These are phyloP conservation scores for Pecoramyces ruminantium DNA, from an alignment of 192 early-diverging fungal species.

Conservation along the genomic window DNA sequence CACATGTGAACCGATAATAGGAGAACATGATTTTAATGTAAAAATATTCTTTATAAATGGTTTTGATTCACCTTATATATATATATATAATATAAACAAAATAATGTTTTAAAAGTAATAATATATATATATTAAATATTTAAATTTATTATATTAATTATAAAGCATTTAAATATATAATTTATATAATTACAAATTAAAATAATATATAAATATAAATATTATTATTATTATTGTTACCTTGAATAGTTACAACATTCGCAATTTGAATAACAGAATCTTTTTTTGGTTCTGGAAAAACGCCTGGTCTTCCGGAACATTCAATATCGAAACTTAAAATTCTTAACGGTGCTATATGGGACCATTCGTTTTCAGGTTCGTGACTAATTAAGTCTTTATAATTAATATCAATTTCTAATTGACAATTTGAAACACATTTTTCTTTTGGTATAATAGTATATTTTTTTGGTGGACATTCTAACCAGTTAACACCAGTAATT, in stretches of 20 bases:
- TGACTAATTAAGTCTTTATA: conserved; percentile 66
- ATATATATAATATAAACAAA: neutral
- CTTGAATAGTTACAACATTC: conserved; percentile 79
- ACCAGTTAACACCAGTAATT: conserved; percentile 77
- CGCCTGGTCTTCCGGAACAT: conserved; percentile 85
- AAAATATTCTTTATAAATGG: conserved; percentile 92
- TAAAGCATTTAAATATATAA: too few relatives aligned
- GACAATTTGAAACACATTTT: conserved; percentile 31
- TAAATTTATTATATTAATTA: too few relatives aligned
- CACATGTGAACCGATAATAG: conserved; percentile 78
- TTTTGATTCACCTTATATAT: conserved; percentile 43
- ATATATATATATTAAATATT: neutral
- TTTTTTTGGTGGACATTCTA: conserved; percentile 63
- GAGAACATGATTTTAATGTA: conserved; percentile 76
- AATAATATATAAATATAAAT: too few relatives aligned
- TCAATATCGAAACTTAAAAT: conserved; percentile 98
- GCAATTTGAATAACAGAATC: conserved; percentile 98
- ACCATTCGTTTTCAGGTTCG: conserved; percentile 78
- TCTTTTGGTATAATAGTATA: conserved; percentile 28
- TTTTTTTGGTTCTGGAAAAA: conserved; percentile 78
- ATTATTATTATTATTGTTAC: conserved; percentile 9
- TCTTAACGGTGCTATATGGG: conserved; percentile 79
- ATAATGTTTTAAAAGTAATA: neutral
- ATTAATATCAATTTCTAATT: conserved; percentile 65
- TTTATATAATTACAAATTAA: too few relatives aligned